Evolutionary conservation across 768 basidiomycete genomes (phyloP).

Genomic region (Pleurotus platypus): DNA sequence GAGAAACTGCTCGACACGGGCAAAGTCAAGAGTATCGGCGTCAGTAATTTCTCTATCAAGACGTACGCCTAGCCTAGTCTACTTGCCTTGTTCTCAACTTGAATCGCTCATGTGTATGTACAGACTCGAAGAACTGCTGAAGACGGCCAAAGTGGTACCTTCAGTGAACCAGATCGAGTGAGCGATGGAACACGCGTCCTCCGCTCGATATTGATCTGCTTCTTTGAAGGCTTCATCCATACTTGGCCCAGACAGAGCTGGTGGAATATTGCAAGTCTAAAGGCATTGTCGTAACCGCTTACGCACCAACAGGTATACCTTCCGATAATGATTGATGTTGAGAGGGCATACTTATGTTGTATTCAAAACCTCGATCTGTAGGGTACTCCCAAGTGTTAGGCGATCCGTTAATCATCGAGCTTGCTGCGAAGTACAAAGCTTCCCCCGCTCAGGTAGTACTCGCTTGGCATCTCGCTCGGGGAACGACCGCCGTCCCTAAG

Average conservation of each 20-base stretch:
- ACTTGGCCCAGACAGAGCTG: conserved; percentile 44
- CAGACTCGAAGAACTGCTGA: conserved; percentile 35
- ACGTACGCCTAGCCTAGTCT: conserved; percentile 31
- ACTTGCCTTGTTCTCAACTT: too few relatives aligned
- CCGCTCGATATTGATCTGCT: background rate
- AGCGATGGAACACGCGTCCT: conserved; percentile 8
- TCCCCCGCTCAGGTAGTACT: conserved; percentile 45
- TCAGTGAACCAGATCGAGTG: conserved; percentile 49
- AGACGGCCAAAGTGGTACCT: conserved; percentile 38
- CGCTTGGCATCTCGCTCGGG: conserved; percentile 48
- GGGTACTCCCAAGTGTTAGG: conserved; percentile 40
- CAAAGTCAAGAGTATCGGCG: conserved; percentile 48
- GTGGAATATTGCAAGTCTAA: conserved; percentile 43
- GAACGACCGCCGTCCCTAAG: conserved; percentile 43
- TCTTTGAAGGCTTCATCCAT: conserved; percentile 39
- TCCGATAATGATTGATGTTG: background rate
- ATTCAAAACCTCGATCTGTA: conserved; percentile 8
- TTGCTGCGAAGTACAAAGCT: conserved; percentile 46
- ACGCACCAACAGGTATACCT: conserved; percentile 39
- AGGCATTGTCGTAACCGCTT: conserved; percentile 47
- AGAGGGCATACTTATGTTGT: background rate
- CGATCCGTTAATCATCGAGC: conserved; percentile 38
- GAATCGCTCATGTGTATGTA: background rate
- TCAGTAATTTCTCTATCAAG: conserved; percentile 59
- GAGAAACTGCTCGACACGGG: conserved; percentile 46